Base-by-base conservation (phyloP, 768 basidiomycete species). In the Naganishia friedmannii region DNA sequence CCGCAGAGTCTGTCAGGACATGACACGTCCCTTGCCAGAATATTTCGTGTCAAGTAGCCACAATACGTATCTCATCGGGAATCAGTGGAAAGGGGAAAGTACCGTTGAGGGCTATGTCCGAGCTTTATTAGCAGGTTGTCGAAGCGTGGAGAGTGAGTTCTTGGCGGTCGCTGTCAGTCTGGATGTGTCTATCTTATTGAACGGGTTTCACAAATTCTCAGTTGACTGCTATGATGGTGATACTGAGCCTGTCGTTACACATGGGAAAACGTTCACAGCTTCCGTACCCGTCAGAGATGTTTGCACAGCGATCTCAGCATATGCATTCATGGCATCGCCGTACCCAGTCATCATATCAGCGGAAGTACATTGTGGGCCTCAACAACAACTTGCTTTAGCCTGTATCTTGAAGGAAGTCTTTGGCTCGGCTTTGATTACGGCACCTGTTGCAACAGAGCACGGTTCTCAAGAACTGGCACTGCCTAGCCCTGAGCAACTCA, bases 211-310 rank as follows among this genome's bases (percentile, higher is more conserved):
- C 9, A 32, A 4, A 3, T 21, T 23, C 28, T 8, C 71, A 97
- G 93, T 98, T 76, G 95, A 98, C 74, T 88, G 94, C 53, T 96
- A 88, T 77, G 92, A 96, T 72, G 93, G 94, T 13, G 90, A 92
- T 37, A 80, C 75, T 2, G 92, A 90, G 72, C 95, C 95, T 0
- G 83, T 90, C 77, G 86, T 97, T 5, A 93, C 88, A 74, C 94
- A 98, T 76, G 92, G 93, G 28, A 89, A 89, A 68, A 94, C 93
- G 0, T 83, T 95, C 53, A 96, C 93, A 0, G 86, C 88, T 42
- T 91, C 90, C 73, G 88, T 96, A 3, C 83, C 91, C 0, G 84
- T 90, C 2, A 87, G 91, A 6, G 90, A 91, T 63, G 86, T 92
- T 55, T 91, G 92, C 77, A 82, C 86, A 51, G 93, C 93, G 0